These are phyloP conservation scores for Wickerhamomyces queroliae DNA, from an alignment of 805 yeast genomes.

Conservation along the genomic window DNA sequence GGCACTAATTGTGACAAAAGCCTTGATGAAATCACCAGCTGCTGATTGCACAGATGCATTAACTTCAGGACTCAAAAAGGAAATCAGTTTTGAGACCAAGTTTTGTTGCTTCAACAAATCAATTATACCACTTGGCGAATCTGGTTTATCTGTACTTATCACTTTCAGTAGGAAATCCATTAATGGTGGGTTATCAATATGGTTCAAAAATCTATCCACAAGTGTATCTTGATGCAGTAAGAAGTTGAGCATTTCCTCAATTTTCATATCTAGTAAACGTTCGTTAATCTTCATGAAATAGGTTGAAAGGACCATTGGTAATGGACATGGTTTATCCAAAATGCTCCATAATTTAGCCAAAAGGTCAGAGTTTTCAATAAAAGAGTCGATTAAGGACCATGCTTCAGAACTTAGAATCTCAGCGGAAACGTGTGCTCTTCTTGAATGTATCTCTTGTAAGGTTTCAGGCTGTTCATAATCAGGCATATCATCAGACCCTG, in stretches of 20 bases:
- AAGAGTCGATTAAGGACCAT: conserved; percentile 88
- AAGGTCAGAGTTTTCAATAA: conserved; percentile 66
- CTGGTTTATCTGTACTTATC: conserved; percentile 90
- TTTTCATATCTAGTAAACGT: conserved; percentile 81
- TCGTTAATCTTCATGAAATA: conserved; percentile 91
- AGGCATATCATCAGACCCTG: conserved; percentile 20
- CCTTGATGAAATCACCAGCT: conserved; percentile 92
- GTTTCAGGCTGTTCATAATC: conserved; percentile 26
- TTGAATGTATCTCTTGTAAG: conserved; percentile 29
- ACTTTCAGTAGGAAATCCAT: conserved; percentile 90
- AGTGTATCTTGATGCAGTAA: conserved; percentile 61
- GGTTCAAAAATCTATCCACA: conserved; percentile 76
- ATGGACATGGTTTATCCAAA: conserved; percentile 60
- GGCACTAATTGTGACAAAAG: conserved; percentile 89
- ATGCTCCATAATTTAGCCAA: conserved; percentile 75
- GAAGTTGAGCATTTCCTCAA: conserved; percentile 70
- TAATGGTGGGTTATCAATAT: conserved; percentile 87
- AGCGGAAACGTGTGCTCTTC: conserved; percentile 68
- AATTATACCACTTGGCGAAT: conserved; percentile 81
- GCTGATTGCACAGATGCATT: conserved; percentile 81
- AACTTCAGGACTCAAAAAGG: conserved; percentile 61
- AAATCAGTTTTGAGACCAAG: conserved; percentile 66
- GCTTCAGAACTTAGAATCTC: conserved; percentile 89
- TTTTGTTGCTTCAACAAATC: conserved; percentile 67
- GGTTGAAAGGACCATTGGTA: conserved; percentile 74